phyloP scores from a whole-genome alignment of 2,329 filamentous ascomycete genomes.

The Aaosphaeria pasadenensis region DNA sequence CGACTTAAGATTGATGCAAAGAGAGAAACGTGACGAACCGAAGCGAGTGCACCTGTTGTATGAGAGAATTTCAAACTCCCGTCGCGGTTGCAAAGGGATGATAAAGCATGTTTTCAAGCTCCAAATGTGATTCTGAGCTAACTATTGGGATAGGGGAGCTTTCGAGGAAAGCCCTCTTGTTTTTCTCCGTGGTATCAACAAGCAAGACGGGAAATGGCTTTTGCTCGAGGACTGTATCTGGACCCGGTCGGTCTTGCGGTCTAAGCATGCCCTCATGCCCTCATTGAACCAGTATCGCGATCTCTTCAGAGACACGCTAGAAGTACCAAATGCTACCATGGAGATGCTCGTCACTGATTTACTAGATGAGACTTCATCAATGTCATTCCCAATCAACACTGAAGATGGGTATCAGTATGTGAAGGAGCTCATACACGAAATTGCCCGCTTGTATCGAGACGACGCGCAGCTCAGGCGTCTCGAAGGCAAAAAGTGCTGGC shows the following conservation, averaged over 20 bases:
- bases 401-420: neutral
- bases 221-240: neutral
- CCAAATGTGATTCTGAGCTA: neutral
- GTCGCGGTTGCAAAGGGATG: neutral
- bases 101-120: neutral
- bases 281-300: slow-evolving; percentile 5
- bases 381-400: too few species aligned
- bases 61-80: slow-evolving; percentile 6
- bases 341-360: slow-evolving; percentile 3
- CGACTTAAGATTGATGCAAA: slow-evolving; percentile 5
- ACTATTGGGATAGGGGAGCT: neutral
- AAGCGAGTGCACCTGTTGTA: slow-evolving; percentile 5
- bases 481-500: neutral
- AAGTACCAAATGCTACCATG: slow-evolving; percentile 6
- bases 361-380: too few species aligned
- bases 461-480: neutral
- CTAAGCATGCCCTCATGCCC: slow-evolving; percentile 1
- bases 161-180: neutral
- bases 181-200: neutral
- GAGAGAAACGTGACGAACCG: slow-evolving; percentile 3
- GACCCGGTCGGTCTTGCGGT: neutral
- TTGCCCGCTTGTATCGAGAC: neutral
- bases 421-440: neutral
- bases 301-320: slow-evolving; percentile 5
- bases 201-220: neutral